Base-by-base conservation (phyloP, 176 grass and related monocot genomes). In the Dendrocalamus sinicus region DNA sequence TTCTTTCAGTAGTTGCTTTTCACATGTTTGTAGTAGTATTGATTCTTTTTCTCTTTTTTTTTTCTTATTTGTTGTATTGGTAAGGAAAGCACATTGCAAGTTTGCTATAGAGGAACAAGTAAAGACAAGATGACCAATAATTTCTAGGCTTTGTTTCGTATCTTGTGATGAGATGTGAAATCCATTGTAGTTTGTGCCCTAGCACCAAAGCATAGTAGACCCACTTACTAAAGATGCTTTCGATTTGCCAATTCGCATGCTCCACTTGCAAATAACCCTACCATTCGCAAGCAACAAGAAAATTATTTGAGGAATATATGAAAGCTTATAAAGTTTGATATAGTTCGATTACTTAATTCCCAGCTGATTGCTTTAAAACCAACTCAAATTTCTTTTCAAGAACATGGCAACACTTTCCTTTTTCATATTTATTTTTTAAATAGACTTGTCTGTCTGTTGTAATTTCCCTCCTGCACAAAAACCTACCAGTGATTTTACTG, bases 101-200 rank as follows among this genome's bases (percentile, higher is more conserved):
- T 64, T 85, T 82, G 61, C 83, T 70, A 71, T 64, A 71, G 78
- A 75, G 39, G 58, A 81, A 77, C 63, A 81, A n/a, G 65, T 75
- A 75, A 80, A 81, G 61, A 86, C 22, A 39, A 76, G 55, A 37
- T 72, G 53, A 69, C 71, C 62, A 90, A 81, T 75, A 76, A 82
- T 82, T 81, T 82, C 24, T 2, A 55, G 22, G 81, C 74, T 73
- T 89, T 88, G 45, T 72, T 73, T 88, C 65, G 84, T 54, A 84
- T 84, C 55, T 79, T 79, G 16, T 90, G 88, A 77, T 74, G 63
- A 67, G 41, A 70, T 83, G 79, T 57, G 79, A 88, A 82, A 88
- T 60, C 51, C 51, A 60, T 82, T 83, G 26, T 51, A 14, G 26
- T 23, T 28, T 84, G 70, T 85, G n/a, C 76, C 40, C 76, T 69